Base-by-base conservation (phyloP, 495 filamentous ascomycete species). In the Annulohypoxylon moriforme region DNA sequence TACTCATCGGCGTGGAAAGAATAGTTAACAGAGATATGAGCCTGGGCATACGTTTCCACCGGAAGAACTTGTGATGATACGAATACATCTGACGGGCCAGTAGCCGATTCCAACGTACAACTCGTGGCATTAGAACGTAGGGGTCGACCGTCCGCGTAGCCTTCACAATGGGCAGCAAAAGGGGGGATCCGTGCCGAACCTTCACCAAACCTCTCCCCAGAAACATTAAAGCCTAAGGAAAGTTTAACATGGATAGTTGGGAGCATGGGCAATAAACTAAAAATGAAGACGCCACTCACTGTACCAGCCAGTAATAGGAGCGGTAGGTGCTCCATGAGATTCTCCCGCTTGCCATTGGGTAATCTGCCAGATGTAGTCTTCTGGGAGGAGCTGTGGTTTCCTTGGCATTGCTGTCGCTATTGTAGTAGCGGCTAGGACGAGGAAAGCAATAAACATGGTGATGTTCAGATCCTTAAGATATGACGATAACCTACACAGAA, bases 51-150 rank as follows among this genome's bases (percentile, higher is more conserved):
- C 4, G 25, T 42, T 14, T 16, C 25, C 2, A 38, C 40, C 11
- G 59, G 66, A n/a, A 68, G 58, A 8, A 68, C 66, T 20, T 59
- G 47, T 27, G 59, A 36, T 8, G 31, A 6, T 0, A 68, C 47
- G 4, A 50, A 42, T 16, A 14, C 14, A 14, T 44, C 14, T 14
- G 40, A 18, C 1, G 14, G 3, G 14, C 13, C 13, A 10, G 34
- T 10, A 47, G 44, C 9, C 44, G 44, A 1, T 2, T 22, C 33
- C 42, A 58, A 16, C 1, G 22, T 18, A 24, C 60, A 64, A 25
- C 22, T 29, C 10, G 67, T 9, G 33, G 24, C 44, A 13, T 65
- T 58, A 0, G 61, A 65, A 38, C 22, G 20, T 2, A 65, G 34
- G 2, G 68, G 68, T 9, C 4, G 27, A 1, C 67, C 67, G 4